These are phyloP conservation scores for Aspergillus phoenicis DNA, from an alignment of 2,329 filamentous ascomycete species.

Conservation along the genomic window DNA sequence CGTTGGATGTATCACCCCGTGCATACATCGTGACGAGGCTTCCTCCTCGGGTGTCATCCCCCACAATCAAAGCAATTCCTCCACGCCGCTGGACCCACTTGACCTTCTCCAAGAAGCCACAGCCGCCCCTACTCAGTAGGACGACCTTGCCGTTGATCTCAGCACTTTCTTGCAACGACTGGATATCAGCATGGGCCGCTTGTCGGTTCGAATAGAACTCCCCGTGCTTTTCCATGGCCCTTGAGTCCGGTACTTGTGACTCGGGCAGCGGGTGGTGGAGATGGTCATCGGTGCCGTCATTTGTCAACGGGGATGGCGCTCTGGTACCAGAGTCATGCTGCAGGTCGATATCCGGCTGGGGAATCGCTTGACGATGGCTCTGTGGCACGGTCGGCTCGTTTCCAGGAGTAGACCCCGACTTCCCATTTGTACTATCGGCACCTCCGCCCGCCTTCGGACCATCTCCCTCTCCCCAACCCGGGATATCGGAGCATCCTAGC, in stretches of 20 bases:
- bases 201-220: constrained; percentile 37
- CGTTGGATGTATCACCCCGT: constrained; percentile 91
- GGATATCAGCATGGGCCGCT: constrained; percentile 78
- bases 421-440: constrained; percentile 24
- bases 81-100: constrained; percentile 95
- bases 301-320: constrained; percentile 36
- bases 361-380: constrained; percentile 28
- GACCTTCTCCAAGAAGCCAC: constrained; percentile 94
- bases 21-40: constrained; percentile 97
- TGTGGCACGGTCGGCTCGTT: constrained; percentile 24
- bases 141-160: constrained; percentile 95
- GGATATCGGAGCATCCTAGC: constrained; percentile 91
- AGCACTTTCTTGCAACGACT: constrained; percentile 85
- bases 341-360: constrained; percentile 24
- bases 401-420: constrained; percentile 26
- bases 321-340: constrained; percentile 24
- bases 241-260: constrained; percentile 41
- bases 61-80: constrained; percentile 86
- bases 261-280: constrained; percentile 63
- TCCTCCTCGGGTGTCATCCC: constrained; percentile 86
- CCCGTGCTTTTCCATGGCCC: constrained; percentile 37
- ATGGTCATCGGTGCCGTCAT: constrained; percentile 85
- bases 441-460: constrained; percentile 31
- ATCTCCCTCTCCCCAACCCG: constrained; percentile 74
- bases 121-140: constrained; percentile 86